phyloP scores from a whole-genome alignment of 2,329 filamentous ascomycete species.

The Stemphylium beticola region DNA sequence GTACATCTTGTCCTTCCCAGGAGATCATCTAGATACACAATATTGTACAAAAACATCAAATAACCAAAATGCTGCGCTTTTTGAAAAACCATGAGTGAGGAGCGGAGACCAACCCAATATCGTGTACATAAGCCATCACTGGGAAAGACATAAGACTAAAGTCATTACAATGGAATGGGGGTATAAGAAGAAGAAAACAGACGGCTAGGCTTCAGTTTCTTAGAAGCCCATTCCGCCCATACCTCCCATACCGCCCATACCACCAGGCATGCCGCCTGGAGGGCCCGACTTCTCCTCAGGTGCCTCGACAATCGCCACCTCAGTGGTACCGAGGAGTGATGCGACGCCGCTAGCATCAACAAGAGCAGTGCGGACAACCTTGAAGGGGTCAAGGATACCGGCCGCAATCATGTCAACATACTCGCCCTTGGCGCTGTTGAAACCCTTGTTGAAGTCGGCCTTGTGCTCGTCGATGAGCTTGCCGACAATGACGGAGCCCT shows the following conservation, averaged over 20 bases:
- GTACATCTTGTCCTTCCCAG: constrained; percentile 41
- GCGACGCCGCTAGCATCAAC: constrained; percentile 95
- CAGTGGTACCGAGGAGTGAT: constrained; percentile 94
- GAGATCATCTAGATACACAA: constrained; percentile 40
- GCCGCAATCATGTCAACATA: constrained; percentile 98
- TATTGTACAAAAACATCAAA: constrained; percentile 44
- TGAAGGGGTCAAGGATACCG: constrained; percentile 98
- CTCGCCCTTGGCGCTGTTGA: constrained; percentile 94
- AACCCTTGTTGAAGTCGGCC: constrained; percentile 96
- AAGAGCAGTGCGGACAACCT: constrained; percentile 97
- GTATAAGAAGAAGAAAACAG: constrained; percentile 39
- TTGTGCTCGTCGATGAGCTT: constrained; percentile 96
- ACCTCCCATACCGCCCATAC: constrained; percentile 56
- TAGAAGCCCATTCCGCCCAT: constrained; percentile 69
- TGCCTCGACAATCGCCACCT: constrained; percentile 97
- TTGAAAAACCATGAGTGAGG: constrained; percentile 47
- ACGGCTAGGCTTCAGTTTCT: constrained; percentile 32
- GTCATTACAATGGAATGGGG: constrained; percentile 42
- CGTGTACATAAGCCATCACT: constrained; percentile 44
- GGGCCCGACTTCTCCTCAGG: constrained; percentile 79
- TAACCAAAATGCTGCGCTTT: constrained; percentile 44
- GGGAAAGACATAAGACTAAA: constrained; percentile 40
- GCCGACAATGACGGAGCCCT: constrained; percentile 95
- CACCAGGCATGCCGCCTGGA: constrained; percentile 64
- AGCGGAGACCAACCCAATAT: constrained; percentile 47